Conservation (phyloP, 1,284 basidiomycete species). For the Schizopora paradoxa region DNA sequence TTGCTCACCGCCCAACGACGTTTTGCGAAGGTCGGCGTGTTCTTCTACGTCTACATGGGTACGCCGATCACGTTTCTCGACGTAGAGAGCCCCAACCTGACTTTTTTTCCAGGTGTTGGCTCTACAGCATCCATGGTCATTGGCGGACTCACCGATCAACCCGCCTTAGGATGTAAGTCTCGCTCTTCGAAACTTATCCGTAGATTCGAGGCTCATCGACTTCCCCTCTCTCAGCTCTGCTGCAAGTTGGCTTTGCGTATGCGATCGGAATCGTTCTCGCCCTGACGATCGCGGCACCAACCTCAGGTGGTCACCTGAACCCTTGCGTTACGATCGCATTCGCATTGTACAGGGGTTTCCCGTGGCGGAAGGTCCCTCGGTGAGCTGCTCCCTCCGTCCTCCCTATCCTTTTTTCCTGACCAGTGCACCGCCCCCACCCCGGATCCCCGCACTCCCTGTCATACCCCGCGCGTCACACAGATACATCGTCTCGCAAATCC, state of each 20-base stretch:
- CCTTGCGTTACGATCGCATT: conserved; percentile 54
- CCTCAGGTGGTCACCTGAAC: conserved; percentile 64
- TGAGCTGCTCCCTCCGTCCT: no score
- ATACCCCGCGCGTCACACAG: no score
- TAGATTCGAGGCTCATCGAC: conserved; percentile 2
- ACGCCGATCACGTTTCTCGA: conserved; percentile 12
- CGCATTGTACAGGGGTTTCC: conserved; percentile 50
- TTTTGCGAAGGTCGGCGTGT: conserved; percentile 34
- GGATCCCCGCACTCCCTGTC: no score
- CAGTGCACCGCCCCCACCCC: neutral
- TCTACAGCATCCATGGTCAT: conserved; percentile 51
- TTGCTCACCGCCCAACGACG: conserved; percentile 26
- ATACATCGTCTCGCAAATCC: conserved; percentile 57
- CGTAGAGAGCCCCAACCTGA: neutral
- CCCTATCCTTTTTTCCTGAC: neutral
- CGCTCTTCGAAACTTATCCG: neutral
- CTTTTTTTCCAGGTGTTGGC: conserved; percentile 43
- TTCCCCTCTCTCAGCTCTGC: conserved; percentile 37
- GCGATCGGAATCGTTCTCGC: conserved; percentile 59
- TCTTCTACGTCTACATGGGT: conserved; percentile 54
- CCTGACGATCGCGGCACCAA: conserved; percentile 42
- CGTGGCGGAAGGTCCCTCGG: conserved; percentile 47
- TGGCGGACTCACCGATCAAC: conserved; percentile 40
- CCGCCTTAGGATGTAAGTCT: conserved; percentile 46
- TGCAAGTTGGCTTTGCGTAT: conserved; percentile 62